These are phyloP conservation scores for Cryptococcus floricola DNA, from an alignment of 1,284 basidiomycete genomes.

Conservation along the genomic window DNA sequence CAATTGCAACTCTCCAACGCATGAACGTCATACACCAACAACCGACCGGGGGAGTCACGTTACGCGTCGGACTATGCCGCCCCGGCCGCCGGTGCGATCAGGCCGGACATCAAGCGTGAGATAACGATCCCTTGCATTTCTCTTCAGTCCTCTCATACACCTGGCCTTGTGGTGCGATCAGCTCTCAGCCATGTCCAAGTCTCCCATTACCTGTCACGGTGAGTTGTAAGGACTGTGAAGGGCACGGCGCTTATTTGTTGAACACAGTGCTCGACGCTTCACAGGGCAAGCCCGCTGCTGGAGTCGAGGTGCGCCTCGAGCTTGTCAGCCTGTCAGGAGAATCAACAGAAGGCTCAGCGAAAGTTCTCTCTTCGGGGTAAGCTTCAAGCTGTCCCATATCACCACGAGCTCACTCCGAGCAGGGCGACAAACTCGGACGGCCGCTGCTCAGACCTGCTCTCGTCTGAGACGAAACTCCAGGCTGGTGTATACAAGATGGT, in stretches of 20 bases:
- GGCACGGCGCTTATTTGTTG: neutral
- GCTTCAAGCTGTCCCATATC: conserved; percentile 10
- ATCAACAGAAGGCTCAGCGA: conserved; percentile 29
- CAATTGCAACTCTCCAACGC: too few species aligned
- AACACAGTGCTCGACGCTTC: conserved; percentile 75
- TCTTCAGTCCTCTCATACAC: neutral
- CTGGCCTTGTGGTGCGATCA: neutral
- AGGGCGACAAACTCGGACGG: conserved; percentile 68
- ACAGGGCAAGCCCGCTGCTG: conserved; percentile 70
- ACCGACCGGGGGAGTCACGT: too few species aligned
- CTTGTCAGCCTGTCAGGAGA: conserved; percentile 10
- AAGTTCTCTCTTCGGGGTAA: conserved; percentile 62
- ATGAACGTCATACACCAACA: too few species aligned
- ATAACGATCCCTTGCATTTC: neutral
- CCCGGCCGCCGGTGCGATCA: too few species aligned
- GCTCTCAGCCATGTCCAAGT: conserved; percentile 48
- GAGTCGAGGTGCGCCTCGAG: conserved; percentile 59
- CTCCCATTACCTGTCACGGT: conserved; percentile 88
- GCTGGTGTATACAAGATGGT: conserved; percentile 72
- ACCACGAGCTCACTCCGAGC: neutral
- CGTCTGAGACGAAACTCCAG: conserved; percentile 54
- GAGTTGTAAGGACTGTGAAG: conserved; percentile 16
- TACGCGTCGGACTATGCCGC: too few species aligned
- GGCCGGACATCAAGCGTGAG: too few species aligned
- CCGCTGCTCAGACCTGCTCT: conserved; percentile 66